Percentiles rank a stretch among this genome's conserved stretches.
These are phyloP conservation scores for Verticillium zaregamsianum DNA, from an alignment of 2,329 filamentous ascomycete genomes.

Conservation along the genomic window DNA sequence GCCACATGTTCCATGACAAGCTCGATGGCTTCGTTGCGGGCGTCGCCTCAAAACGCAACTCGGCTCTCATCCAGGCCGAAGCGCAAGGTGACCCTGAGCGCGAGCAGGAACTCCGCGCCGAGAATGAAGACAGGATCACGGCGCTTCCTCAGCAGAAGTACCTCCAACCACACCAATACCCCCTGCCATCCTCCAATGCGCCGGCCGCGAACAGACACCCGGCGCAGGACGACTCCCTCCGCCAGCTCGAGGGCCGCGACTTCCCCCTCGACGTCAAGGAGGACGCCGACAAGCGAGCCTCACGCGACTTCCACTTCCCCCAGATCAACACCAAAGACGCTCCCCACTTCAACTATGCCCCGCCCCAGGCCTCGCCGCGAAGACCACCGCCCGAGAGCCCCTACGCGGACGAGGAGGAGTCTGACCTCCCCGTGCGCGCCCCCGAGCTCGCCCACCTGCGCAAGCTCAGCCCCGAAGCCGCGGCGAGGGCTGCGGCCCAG, in stretches of 20 bases:
- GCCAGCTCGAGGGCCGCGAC: conserved; percentile 43
- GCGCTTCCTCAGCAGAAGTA: conserved; percentile 70
- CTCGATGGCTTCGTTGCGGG: conserved; percentile 84
- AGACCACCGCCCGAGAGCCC: conserved; percentile 17
- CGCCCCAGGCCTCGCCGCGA: conserved; percentile 36
- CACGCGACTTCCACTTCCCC: conserved; percentile 54
- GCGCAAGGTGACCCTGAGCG: conserved; percentile 74
- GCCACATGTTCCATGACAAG: conserved; percentile 76
- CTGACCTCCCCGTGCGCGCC: conserved; percentile 29
- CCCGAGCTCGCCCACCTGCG: conserved; percentile 56
- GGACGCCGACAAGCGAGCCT: conserved; percentile 24
- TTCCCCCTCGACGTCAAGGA: conserved; percentile 38
- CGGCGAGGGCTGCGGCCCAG: conserved; percentile 17
- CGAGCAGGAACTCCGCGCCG: conserved; percentile 72
- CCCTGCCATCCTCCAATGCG: conserved; percentile 9
- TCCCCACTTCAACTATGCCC: conserved; percentile 58
- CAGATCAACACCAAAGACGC: conserved; percentile 42
- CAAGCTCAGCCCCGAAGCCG: conserved; percentile 26
- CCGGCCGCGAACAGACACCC: conserved; percentile 24
- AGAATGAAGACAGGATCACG: conserved; percentile 81
- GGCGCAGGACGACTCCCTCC: conserved; percentile 41
- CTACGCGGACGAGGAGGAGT: conserved; percentile 12
- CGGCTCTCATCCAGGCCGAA: conserved; percentile 75
- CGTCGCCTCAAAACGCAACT: conserved; percentile 83
- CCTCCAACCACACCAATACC: conserved; percentile 45